A percentile compares a stretch with the other conserved stretches of the same genome.
These are phyloP conservation scores for Lecanicillium sp. DNA, from an alignment of 2,329 filamentous ascomycete species.

Conservation along the genomic window DNA sequence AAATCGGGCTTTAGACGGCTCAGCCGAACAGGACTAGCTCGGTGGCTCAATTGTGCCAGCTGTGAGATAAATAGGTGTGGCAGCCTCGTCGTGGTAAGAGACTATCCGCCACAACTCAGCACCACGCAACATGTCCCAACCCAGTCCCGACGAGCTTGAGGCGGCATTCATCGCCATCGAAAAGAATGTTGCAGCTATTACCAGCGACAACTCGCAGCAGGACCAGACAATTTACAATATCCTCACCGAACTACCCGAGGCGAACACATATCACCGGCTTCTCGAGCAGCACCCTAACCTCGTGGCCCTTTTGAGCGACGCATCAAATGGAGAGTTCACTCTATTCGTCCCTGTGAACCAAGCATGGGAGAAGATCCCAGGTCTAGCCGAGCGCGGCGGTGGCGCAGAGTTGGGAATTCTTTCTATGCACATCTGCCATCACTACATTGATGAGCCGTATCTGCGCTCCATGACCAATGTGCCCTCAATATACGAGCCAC, in stretches of 20 bases:
- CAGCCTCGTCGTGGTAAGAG: too few relatives aligned
- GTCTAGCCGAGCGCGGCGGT: neutral
- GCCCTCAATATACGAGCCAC: neutral
- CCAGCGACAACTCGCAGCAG: neutral
- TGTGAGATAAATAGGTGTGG: too few relatives aligned
- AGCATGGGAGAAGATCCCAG: neutral
- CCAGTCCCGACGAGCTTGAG: neutral
- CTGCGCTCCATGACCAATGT: slow-evolving; percentile 5
- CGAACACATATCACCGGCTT: neutral
- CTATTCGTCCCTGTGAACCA: slow-evolving; percentile 1
- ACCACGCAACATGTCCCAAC: neutral
- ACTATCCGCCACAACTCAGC: too few relatives aligned
- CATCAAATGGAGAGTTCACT: neutral
- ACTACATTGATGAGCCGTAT: neutral
- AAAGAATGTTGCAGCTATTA: neutral
- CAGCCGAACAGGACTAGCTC: too few relatives aligned
- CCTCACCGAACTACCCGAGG: neutral
- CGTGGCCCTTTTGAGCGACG: neutral
- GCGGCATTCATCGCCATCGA: neutral
- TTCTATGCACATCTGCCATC: slow-evolving; percentile 1
- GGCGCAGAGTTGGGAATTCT: neutral
- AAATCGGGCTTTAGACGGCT: too few relatives aligned
- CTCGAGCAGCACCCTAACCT: slow-evolving; percentile 1
- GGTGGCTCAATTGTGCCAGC: too few relatives aligned
- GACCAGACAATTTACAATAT: slow-evolving; percentile 5